Percentiles rank a stretch among this genome's conserved stretches.
Evolutionary conservation across 2,329 filamentous ascomycete genomes (phyloP).

Genomic region (Elsinoe batatas): DNA sequence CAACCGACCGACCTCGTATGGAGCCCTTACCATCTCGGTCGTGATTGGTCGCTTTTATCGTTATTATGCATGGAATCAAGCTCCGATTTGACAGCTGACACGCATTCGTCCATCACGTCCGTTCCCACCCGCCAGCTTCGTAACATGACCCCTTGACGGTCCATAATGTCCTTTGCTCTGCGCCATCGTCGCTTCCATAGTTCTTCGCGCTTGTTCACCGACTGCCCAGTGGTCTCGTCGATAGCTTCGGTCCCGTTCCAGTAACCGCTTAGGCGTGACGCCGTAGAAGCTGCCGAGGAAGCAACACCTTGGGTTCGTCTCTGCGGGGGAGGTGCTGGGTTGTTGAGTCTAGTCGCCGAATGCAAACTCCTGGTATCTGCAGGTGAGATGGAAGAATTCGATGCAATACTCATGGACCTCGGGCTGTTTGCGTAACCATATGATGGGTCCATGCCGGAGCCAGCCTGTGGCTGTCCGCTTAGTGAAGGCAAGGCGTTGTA

Average conservation of each 20-base stretch:
- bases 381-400: slow-evolving; percentile 1
- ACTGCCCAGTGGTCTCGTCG: slow-evolving; percentile 19
- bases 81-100: slow-evolving; percentile 52
- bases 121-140: slow-evolving; percentile 64
- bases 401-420: slow-evolving; percentile 13
- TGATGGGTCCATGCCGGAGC: slow-evolving; percentile 9
- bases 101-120: slow-evolving; percentile 59
- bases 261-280: slow-evolving; percentile 28
- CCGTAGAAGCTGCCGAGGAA: slow-evolving; percentile 26
- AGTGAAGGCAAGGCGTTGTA: slow-evolving; percentile 32
- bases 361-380: slow-evolving; percentile 13
- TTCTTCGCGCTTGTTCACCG: slow-evolving; percentile 57
- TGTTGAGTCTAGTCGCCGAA: background rate
- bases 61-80: slow-evolving; percentile 32
- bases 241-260: slow-evolving; percentile 18
- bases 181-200: slow-evolving; percentile 61
- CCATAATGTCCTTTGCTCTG: slow-evolving; percentile 53
- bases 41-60: slow-evolving; percentile 10
- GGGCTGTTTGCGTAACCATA: slow-evolving; percentile 7
- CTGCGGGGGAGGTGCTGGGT: slow-evolving; percentile 22
- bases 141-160: slow-evolving; percentile 55
- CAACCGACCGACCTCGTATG: background rate
- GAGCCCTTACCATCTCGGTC: background rate
- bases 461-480: slow-evolving; percentile 20
- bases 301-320: slow-evolving; percentile 22